phyloP scores from a whole-genome alignment of 345 rosid genomes.

The Nasturtium officinale region DNA sequence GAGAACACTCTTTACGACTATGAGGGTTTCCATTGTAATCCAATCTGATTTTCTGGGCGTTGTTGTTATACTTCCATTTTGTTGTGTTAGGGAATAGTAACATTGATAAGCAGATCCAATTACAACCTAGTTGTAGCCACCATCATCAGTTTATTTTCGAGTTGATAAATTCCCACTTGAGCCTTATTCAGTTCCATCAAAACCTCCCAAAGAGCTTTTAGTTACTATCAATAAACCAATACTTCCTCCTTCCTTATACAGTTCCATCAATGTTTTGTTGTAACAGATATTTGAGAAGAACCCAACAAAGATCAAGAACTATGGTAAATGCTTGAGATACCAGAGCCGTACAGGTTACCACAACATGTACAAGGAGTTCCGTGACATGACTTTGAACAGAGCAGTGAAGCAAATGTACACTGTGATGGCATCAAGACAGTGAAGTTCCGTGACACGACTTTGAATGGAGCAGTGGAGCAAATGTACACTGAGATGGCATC shows the following conservation, averaged over 20 bases:
- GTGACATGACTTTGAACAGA: slow-evolving; percentile 60
- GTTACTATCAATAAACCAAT: neutral
- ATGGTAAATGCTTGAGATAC: slow-evolving; percentile 62
- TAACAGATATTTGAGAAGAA: slow-evolving; percentile 61
- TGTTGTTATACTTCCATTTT: slow-evolving; percentile 70
- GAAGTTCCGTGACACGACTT: no score
- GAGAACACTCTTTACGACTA: no score
- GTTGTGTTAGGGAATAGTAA: slow-evolving; percentile 50
- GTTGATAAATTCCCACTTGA: slow-evolving; percentile 41
- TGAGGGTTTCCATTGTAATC: no score
- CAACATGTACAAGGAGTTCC: slow-evolving; percentile 58
- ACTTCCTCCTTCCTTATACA: slow-evolving; percentile 39
- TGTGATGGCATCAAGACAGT: slow-evolving; percentile 68
- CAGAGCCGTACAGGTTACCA: slow-evolving; percentile 63
- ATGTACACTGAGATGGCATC: no score
- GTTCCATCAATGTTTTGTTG: no score
- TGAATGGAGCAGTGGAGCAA: no score
- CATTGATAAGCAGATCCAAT: slow-evolving; percentile 45
- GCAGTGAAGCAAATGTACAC: slow-evolving; percentile 68
- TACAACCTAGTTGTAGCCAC: slow-evolving; percentile 39
- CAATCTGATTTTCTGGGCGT: slow-evolving; percentile 73
- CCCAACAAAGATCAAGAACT: slow-evolving; percentile 63
- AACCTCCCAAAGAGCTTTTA: slow-evolving; percentile 31
- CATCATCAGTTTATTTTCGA: slow-evolving; percentile 35
- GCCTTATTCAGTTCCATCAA: slow-evolving; percentile 26